phyloP scores from a whole-genome alignment of 2,329 filamentous ascomycete species.

The Leptodontidium sp. region DNA sequence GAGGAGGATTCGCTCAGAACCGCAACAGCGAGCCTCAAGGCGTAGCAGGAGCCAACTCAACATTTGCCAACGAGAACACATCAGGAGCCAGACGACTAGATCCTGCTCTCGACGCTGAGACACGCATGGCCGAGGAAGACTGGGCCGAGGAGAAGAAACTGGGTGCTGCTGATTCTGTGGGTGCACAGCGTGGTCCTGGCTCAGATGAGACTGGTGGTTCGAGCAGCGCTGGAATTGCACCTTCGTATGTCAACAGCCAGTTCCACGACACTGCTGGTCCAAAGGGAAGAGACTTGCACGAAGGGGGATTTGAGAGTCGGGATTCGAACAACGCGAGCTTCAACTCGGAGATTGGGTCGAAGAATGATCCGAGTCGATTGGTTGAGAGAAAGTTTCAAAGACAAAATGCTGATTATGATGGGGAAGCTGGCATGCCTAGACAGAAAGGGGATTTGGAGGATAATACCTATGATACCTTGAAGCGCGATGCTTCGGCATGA shows the following conservation, averaged over 20 bases:
- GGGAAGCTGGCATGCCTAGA: conserved; percentile 36
- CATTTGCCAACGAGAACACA: conserved; percentile 63
- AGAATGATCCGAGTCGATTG: conserved; percentile 56
- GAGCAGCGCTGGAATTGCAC: conserved; percentile 37
- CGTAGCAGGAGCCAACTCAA: conserved; percentile 61
- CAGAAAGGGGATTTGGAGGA: conserved; percentile 35
- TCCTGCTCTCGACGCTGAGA: conserved; percentile 47
- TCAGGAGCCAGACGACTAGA: conserved; percentile 59
- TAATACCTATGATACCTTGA: conserved; percentile 37
- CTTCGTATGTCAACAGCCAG: conserved; percentile 42
- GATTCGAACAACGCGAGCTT: conserved; percentile 46
- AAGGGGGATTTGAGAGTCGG: conserved; percentile 42
- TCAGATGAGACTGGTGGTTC: conserved; percentile 21
- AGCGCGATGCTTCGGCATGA: conserved; percentile 36
- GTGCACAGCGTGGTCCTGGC: conserved; percentile 33
- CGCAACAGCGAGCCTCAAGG: conserved; percentile 57
- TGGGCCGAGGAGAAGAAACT: conserved; percentile 40
- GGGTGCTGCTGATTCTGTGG: conserved; percentile 28
- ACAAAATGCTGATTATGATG: conserved; percentile 38
- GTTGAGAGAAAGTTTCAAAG: conserved; percentile 54
- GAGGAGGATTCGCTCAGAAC: conserved; percentile 70
- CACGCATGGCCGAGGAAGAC: conserved; percentile 36
- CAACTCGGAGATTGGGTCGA: conserved; percentile 53
- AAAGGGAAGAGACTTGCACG: conserved; percentile 44
- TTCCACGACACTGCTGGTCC: conserved; percentile 35